These are phyloP conservation scores for Cladosporium sp. DNA, from an alignment of 2,329 filamentous ascomycete genomes.

Conservation along the genomic window DNA sequence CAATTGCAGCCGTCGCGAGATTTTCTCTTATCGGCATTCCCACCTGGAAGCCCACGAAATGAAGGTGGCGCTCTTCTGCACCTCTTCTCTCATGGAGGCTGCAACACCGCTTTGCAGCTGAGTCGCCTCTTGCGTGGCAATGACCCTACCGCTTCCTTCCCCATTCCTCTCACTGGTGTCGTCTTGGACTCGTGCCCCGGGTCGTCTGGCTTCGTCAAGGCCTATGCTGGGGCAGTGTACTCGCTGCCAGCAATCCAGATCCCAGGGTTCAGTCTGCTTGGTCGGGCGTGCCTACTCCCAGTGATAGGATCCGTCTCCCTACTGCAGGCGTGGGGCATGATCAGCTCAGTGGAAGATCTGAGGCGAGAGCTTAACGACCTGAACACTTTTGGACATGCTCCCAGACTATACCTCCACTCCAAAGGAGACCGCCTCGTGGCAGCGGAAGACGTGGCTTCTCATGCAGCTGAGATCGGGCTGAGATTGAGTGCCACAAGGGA, in stretches of 20 bases:
- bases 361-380: neutral
- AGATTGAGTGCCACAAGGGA: neutral
- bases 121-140: slow-evolving; percentile 2
- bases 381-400: neutral
- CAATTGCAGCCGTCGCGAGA: neutral
- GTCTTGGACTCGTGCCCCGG: slow-evolving; percentile 1
- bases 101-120: slow-evolving; percentile 5
- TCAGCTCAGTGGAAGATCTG: slow-evolving; percentile 1
- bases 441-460: slow-evolving; percentile 4
- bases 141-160: neutral
- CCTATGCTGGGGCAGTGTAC: neutral
- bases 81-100: slow-evolving; percentile 6
- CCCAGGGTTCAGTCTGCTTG: neutral
- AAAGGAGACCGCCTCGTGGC: slow-evolving; percentile 6
- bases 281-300: neutral
- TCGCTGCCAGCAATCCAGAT: neutral
- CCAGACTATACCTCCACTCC: slow-evolving; percentile 5
- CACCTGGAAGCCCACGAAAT: neutral
- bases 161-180: neutral
- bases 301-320: neutral
- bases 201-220: neutral
- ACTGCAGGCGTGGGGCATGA: neutral
- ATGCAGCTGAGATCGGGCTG: neutral
- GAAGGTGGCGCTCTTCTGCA: slow-evolving; percentile 1
- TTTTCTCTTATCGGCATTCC: neutral